Percentiles rank a stretch among this genome's conserved stretches.
Conservation (phyloP, 108 stramenopile genomes). For the Seminavis robusta region DNA sequence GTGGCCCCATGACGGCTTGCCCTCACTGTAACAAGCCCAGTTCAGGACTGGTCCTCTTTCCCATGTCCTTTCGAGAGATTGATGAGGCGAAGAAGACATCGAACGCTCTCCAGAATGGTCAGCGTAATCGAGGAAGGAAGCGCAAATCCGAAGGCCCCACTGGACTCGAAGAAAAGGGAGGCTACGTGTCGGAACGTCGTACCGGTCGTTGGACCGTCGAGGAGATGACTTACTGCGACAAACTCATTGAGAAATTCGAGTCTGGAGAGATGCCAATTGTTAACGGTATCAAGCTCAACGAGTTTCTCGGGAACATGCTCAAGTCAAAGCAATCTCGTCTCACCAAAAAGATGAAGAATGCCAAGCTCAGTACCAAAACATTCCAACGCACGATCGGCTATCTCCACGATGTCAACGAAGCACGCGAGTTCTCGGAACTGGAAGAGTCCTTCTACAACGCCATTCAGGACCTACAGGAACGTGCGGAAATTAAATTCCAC, state of each 20-base stretch:
- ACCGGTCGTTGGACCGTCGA: slow-evolving; percentile 88
- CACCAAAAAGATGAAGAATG: slow-evolving; percentile 92
- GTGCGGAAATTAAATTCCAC: slow-evolving; percentile 80
- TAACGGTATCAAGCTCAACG: slow-evolving; percentile 82
- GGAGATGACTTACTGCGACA: slow-evolving; percentile 72
- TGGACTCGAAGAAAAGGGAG: slow-evolving; percentile 13
- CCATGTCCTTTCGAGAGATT: slow-evolving; percentile 82
- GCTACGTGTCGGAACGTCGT: slow-evolving; percentile 27
- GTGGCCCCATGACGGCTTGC: slow-evolving; percentile 25
- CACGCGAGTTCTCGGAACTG: slow-evolving; percentile 52
- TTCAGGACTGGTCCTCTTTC: slow-evolving; percentile 54
- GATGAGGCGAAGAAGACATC: slow-evolving; percentile 53
- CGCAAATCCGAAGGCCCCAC: slow-evolving; percentile 12
- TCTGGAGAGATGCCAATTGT: slow-evolving; percentile 60
- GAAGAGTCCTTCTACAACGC: slow-evolving; percentile 61
- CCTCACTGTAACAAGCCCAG: slow-evolving; percentile 22
- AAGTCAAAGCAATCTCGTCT: slow-evolving; percentile 88
- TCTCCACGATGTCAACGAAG: slow-evolving; percentile 37
- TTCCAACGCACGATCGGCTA: slow-evolving; percentile 37
- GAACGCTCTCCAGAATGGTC: not conserved
- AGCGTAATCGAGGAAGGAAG: slow-evolving; percentile 11
- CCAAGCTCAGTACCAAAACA: slow-evolving; percentile 66
- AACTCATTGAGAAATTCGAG: slow-evolving; percentile 66
- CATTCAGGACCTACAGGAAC: slow-evolving; percentile 61
- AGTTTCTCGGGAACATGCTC: slow-evolving; percentile 78